Percentiles rank a stretch among this genome's conserved stretches.
phyloP scores from a whole-genome alignment of 805 yeast species.

The Starmerella apis region DNA sequence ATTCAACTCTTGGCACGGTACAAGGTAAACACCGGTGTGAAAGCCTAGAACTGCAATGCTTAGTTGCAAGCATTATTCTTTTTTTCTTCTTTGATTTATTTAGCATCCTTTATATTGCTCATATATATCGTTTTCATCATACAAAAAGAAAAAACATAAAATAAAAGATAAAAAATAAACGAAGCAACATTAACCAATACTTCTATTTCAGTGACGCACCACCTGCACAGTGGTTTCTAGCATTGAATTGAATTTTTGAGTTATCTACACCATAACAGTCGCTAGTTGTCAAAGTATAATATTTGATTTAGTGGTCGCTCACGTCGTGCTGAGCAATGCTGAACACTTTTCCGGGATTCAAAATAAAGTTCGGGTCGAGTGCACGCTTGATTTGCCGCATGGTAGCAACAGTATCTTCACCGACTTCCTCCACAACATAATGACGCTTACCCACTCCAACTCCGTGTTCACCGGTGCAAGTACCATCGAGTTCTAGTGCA shows the following conservation, averaged over 20 bases:
- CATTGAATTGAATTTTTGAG: no score
- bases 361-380: constrained; percentile 59
- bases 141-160: no score
- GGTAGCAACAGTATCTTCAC: constrained; percentile 51
- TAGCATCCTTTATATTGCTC: no score
- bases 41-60: no score
- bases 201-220: no score
- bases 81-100: background rate
- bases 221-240: no score
- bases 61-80: background rate
- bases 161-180: no score
- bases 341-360: constrained; percentile 76
- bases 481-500: constrained; percentile 56
- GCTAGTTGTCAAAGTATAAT: no score
- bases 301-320: constrained; percentile 12
- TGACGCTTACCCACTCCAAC: constrained; percentile 71
- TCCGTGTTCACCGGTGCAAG: constrained; percentile 87
- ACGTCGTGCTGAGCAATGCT: constrained; percentile 22
- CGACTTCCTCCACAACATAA: constrained; percentile 54
- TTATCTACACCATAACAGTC: no score
- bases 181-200: no score
- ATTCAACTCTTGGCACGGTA: constrained; percentile 21
- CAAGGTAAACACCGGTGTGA: constrained; percentile 9
- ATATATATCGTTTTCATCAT: no score
- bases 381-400: constrained; percentile 70